These are phyloP conservation scores for Conringia planisiliqua DNA, from an alignment of 345 rosid species.

Conservation along the genomic window DNA sequence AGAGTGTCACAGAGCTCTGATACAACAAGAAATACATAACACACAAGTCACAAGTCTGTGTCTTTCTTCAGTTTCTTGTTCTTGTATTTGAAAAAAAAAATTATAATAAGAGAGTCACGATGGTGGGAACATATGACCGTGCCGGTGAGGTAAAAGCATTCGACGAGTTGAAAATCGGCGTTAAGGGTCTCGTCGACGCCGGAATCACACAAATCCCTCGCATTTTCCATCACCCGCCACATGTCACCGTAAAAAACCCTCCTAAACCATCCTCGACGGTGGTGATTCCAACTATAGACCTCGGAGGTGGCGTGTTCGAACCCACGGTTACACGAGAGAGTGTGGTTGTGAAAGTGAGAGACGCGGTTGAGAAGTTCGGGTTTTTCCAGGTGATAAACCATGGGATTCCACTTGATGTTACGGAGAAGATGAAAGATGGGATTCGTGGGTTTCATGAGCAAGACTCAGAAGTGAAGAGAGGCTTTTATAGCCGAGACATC, in stretches of 20 bases:
- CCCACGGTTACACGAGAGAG: neutral
- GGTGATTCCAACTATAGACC: slow-evolving; percentile 8
- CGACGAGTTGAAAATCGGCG: slow-evolving; percentile 30
- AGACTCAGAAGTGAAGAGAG: slow-evolving; percentile 12
- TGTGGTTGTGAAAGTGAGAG: slow-evolving; percentile 3
- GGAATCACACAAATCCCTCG: slow-evolving; percentile 25
- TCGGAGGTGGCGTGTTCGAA: slow-evolving; percentile 10
- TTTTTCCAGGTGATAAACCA: slow-evolving; percentile 27
- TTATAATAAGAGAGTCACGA: neutral
- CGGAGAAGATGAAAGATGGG: slow-evolving; percentile 7
- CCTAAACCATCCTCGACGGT: neutral
- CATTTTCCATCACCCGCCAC: slow-evolving; percentile 18
- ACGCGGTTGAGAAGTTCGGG: slow-evolving; percentile 13
- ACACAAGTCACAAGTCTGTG: neutral
- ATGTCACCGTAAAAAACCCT: neutral
- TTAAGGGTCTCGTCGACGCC: slow-evolving; percentile 30
- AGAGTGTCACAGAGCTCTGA: neutral
- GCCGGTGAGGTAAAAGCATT: slow-evolving; percentile 20
- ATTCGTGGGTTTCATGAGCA: slow-evolving; percentile 28
- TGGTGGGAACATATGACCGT: neutral
- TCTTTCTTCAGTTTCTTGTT: neutral
- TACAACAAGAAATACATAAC: neutral
- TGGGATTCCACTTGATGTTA: neutral
- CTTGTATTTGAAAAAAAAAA: neutral
- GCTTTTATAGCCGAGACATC: slow-evolving; percentile 12